Evolutionary conservation across 2,329 filamentous ascomycete species (phyloP).

Genomic region (Leptographium radiaticola): DNA sequence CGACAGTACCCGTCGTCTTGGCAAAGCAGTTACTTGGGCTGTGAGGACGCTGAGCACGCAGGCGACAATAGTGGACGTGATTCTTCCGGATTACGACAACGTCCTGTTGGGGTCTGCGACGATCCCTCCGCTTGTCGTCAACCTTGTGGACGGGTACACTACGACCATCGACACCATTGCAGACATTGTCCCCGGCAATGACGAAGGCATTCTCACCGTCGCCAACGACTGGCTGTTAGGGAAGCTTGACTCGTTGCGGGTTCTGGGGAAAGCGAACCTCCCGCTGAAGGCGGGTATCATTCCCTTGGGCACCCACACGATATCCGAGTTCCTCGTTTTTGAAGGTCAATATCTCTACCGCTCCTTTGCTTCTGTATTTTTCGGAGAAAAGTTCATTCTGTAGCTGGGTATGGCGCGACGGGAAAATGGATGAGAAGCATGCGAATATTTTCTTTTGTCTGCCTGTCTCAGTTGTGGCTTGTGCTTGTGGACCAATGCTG

Average conservation of each 20-base stretch:
- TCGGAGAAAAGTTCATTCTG: slow-evolving; percentile 42
- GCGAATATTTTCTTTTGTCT: not conserved
- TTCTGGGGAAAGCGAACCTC: slow-evolving; percentile 63
- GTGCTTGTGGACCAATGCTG: slow-evolving; percentile 15
- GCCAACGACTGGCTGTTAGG: slow-evolving; percentile 84
- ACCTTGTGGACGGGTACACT: slow-evolving; percentile 62
- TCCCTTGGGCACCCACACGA: slow-evolving; percentile 59
- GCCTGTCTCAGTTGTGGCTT: not conserved
- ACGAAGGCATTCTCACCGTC: slow-evolving; percentile 63
- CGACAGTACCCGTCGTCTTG: slow-evolving; percentile 58
- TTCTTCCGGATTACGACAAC: slow-evolving; percentile 71
- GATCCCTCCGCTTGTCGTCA: slow-evolving; percentile 62
- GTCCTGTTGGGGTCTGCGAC: slow-evolving; percentile 63
- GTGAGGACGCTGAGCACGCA: slow-evolving; percentile 63
- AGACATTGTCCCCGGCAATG: slow-evolving; percentile 61
- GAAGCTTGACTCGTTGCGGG: slow-evolving; percentile 53
- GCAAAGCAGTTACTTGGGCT: slow-evolving; percentile 67
- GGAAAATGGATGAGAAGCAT: not conserved
- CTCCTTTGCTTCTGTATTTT: slow-evolving; percentile 46
- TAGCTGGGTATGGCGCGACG: slow-evolving; percentile 12
- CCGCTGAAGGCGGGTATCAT: slow-evolving; percentile 68
- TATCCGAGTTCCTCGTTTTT: slow-evolving; percentile 65
- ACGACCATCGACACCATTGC: slow-evolving; percentile 70
- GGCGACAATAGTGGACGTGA: slow-evolving; percentile 60
- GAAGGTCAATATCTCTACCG: slow-evolving; percentile 68